Evolutionary conservation across 1,284 basidiomycete genomes (phyloP), one percentile per base, ranked within the genome.

Genomic region (Boletellus deceptivus): DNA sequence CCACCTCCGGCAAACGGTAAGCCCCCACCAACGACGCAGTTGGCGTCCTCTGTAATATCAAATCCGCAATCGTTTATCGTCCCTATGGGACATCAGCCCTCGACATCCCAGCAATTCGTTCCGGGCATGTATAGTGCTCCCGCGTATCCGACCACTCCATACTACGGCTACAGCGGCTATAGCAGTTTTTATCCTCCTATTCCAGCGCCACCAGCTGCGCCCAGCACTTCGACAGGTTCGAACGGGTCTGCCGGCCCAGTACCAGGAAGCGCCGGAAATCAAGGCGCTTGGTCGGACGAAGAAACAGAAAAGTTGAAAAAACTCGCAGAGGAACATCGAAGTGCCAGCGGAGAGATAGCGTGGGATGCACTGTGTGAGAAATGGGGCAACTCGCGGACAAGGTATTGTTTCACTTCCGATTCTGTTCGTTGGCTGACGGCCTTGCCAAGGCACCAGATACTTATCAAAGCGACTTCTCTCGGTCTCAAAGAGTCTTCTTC

Each of bases 211-310:
- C 64, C 57, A 35, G 50, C 71, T 29, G 55, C 63, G 18, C 62
- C 67, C 9, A 55, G 70, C 20, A 57, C 62, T 17, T 55, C 68
- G 20, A 55, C 63, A 22, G 44, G 57, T 52, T 52, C 62, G 27
- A 68, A 53, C 47, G 55, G 51, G 13, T 49, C 59, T 6, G 35
- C 38, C 0, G 56, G 48, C 14, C 48, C 53, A 3, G 48, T 59
- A 9, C 71, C 72, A 1, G 72, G 70, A 25, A 72, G 67, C 39
- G 75, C 74, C 13, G 77, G 78, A 18, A 82, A 81, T 47, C 83
- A 84, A 52, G 86, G 86, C 0, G 75, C 84, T 10, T 90, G 88
- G 88, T 80, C 84, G 3, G 83, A 87, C 6, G 85, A 86, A 53
- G 88, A 90, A 61, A 79, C 78, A 0, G 84, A 86, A 53, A 75